Base-by-base conservation (phyloP, 164 flowering plant species). In the Euptelea pleiosperma region DNA sequence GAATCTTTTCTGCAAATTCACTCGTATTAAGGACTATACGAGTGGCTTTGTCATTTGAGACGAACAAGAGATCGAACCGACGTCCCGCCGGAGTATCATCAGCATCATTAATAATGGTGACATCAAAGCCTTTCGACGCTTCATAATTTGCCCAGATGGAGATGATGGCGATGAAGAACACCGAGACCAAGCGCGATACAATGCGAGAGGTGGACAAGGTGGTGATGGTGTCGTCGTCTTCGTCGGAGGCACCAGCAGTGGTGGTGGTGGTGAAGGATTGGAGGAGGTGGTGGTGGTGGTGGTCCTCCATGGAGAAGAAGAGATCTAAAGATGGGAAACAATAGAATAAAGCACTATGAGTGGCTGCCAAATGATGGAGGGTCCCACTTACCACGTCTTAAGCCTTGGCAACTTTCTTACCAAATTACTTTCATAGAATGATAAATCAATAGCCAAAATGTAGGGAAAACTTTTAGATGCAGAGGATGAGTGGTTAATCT, bases 141-240 rank as follows among this genome's bases (percentile, higher is more conserved):
- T 79, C 86, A 14, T 64, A 49, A 55, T 69, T 77, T 12, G 84
- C 91, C 83, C 82, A 82, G 12, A 75, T 0, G 14, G 85, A 73
- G 57, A 82, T 0, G 33, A 55, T 2, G 19, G 70, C 75, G 26
- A 82, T 35, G 24, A 67, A 11, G 35, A 60, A 8, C 24, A 82
- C 8, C 4, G 37, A 52, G n/a, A 61, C 18, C 0, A 80, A 35
- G 7, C 88, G 83, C 50, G 56, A 2, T 24, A 59, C 4, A 28
- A 82, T 63, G 53, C 45, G 34, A 0, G 34, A 26, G 46, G 37
- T 45, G 3, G 75, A 54, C 12, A 66, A 30, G 24, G 12, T 51
- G 35, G 10, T 8, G 21, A 0, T 16, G 18, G 14, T 28, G 28
- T 30, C 19, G 21, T 2, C 0, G 1, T 28, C 6, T 4, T 19